Base-by-base conservation (phyloP, 179 eudicot species). In the Actinidia arguta region DNA sequence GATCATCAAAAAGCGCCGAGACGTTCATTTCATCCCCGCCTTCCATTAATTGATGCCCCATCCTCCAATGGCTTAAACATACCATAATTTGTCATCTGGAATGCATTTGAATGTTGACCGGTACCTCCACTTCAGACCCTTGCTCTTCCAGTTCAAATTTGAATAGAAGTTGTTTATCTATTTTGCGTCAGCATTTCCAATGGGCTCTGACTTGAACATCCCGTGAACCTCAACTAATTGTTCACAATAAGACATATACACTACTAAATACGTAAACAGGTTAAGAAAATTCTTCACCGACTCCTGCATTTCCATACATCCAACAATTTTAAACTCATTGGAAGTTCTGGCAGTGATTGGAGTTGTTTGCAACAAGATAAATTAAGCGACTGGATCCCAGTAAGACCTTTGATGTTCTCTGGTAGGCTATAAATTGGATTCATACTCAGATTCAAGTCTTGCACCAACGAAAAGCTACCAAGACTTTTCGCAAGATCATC, bases 261-360 rank as follows among this genome's bases (percentile, higher is more conserved):
- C 27, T 4, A 5, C 4, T 31, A 76, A 4, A 13, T 20, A 18
- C 9, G 4, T 31, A 5, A 31, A 18, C 3, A 13, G 31, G 55
- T 77, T 77, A 48, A 70, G 70, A 24, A 77, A 31, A 59, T 58
- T 22, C 13, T 18, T 39, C 0, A 77, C 11, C 0, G 0, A n/a
- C n/a, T 42, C 47, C 80, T 1, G 0, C 69, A 59, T 0, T 3
- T 1, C 16, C 0, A 6, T 0, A 56, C 8, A 13, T 42, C 4
- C 27, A 56, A 20, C 31, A 3, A 0, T 6, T n/a, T 0, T 56
- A 77, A 9, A 44, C 52, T n/a, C 50, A 42, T 36, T 36, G 80
- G 55, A 42, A 77, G 80, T 56, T 78, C 22, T 22, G 81, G 85
- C 1, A 82, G 22, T 0, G 42, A 46, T 48, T 73, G 76, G 58